Percentiles rank a stretch among this genome's conserved stretches.
These are phyloP conservation scores for Phytophthora citrophthora DNA, from an alignment of 352 stramenopile genomes.

Conservation along the genomic window DNA sequence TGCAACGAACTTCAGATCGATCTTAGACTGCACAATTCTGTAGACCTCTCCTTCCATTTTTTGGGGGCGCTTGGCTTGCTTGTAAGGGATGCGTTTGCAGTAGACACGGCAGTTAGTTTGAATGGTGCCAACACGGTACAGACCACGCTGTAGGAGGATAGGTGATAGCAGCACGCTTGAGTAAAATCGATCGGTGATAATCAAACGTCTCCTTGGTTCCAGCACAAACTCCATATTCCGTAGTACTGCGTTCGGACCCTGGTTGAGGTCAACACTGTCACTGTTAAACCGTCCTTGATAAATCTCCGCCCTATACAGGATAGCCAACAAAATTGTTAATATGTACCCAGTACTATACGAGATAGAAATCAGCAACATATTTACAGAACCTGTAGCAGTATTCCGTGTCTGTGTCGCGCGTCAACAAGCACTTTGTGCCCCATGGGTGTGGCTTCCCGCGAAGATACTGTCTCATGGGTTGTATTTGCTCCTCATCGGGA, in stretches of 20 bases:
- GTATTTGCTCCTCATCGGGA: slow-evolving; percentile 13
- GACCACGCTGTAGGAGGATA: not conserved
- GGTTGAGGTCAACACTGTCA: slow-evolving; percentile 3
- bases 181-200: slow-evolving; percentile 6
- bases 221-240: slow-evolving; percentile 8
- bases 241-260: slow-evolving; percentile 1
- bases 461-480: too few species aligned
- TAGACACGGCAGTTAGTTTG: not conserved
- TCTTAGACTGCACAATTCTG: slow-evolving; percentile 2
- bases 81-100: slow-evolving; percentile 5
- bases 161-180: slow-evolving; percentile 4
- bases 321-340: not conserved
- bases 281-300: slow-evolving; percentile 6
- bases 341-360: slow-evolving; percentile 4
- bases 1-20: not conserved
- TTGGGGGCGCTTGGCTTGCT: slow-evolving; percentile 1
- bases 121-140: not conserved
- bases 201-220: not conserved
- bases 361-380: too few species aligned
- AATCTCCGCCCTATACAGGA: slow-evolving; percentile 9
- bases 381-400: slow-evolving; percentile 18
- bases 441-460: too few species aligned
- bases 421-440: slow-evolving; percentile 12
- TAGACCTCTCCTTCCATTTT: not conserved
- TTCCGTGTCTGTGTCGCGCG: slow-evolving; percentile 1